Percentiles rank a stretch among this genome's conserved stretches.
phyloP scores from a whole-genome alignment of 2,329 filamentous ascomycete genomes.

The Sarocladium brachiariae region DNA sequence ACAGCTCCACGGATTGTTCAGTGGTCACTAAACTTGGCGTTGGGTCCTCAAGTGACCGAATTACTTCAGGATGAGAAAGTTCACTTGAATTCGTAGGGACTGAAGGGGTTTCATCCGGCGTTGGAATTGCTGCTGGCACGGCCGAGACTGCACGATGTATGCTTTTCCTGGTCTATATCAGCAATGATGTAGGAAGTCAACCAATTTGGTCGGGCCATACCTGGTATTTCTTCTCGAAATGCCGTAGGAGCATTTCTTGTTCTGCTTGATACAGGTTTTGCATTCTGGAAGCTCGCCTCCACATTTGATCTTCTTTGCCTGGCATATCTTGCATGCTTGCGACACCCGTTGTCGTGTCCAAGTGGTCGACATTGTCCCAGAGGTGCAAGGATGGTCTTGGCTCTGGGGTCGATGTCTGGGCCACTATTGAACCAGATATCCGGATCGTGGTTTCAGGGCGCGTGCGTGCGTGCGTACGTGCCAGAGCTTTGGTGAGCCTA shows the following conservation, averaged over 20 bases:
- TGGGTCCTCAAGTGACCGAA: neutral
- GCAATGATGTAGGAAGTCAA: neutral
- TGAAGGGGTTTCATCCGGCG: neutral
- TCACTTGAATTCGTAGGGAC: neutral
- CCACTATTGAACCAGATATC: neutral
- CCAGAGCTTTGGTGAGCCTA: no score
- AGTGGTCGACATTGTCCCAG: neutral
- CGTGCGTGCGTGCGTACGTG: neutral
- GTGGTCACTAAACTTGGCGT: neutral
- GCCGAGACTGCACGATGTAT: neutral
- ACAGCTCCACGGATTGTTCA: neutral
- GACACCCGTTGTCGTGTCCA: neutral
- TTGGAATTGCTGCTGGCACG: neutral
- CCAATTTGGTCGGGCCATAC: neutral
- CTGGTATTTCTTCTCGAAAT: neutral
- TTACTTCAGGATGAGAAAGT: neutral
- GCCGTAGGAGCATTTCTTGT: conserved; percentile 1
- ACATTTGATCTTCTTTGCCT: conserved; percentile 6
- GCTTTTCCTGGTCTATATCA: neutral
- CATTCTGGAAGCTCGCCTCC: conserved; percentile 3
- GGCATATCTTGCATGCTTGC: neutral
- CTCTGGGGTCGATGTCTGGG: no score
- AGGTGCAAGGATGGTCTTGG: neutral
- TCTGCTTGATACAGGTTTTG: neutral
- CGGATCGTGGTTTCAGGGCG: no score